Evolutionary conservation across 306 rosid species (phyloP).

Genomic region (Carpinus fangiana): DNA sequence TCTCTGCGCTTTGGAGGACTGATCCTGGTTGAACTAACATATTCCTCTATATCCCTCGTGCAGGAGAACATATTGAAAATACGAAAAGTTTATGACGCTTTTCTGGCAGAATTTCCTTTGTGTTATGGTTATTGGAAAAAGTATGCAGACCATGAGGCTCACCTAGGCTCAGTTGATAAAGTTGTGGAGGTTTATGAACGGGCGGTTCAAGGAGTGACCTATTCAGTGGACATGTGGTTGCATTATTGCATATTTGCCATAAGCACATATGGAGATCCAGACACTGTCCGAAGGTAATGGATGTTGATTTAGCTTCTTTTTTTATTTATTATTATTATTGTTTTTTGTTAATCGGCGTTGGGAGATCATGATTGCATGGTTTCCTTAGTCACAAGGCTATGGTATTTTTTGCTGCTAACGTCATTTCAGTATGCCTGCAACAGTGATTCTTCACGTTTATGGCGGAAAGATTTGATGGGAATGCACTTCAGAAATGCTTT

Average conservation of each 20-base stretch:
- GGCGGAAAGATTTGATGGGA: conserved; percentile 85
- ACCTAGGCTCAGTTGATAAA: conserved; percentile 77
- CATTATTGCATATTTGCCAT: conserved; percentile 95
- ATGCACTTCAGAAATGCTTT: conserved; percentile 54
- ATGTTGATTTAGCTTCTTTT: conserved; percentile 29
- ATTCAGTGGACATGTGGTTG: conserved; percentile 99
- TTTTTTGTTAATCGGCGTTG: conserved; percentile 18
- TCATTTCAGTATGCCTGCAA: conserved; percentile 74
- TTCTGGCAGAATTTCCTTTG: conserved; percentile 90
- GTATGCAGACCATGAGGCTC: conserved; percentile 98
- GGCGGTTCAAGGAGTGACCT: conserved; percentile 96
- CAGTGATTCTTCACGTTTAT: conserved; percentile 77
- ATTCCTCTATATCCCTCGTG: conserved; percentile 29
- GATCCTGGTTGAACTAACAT: conserved; percentile 12
- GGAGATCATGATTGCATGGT: conserved; percentile 43
- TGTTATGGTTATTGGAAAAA: conserved; percentile 99
- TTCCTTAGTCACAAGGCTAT: conserved; percentile 53
- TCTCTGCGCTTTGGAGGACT: conserved; percentile 1
- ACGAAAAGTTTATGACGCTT: conserved; percentile 88
- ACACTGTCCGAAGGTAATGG: conserved; percentile 90
- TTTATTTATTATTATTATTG: neutral
- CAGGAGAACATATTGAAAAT: conserved; percentile 85
- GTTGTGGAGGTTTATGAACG: conserved; percentile 95
- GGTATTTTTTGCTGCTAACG: conserved; percentile 67
- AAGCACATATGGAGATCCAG: conserved; percentile 91